Base-by-base conservation (phyloP, 345 rosid species). In the Brassica incana region DNA sequence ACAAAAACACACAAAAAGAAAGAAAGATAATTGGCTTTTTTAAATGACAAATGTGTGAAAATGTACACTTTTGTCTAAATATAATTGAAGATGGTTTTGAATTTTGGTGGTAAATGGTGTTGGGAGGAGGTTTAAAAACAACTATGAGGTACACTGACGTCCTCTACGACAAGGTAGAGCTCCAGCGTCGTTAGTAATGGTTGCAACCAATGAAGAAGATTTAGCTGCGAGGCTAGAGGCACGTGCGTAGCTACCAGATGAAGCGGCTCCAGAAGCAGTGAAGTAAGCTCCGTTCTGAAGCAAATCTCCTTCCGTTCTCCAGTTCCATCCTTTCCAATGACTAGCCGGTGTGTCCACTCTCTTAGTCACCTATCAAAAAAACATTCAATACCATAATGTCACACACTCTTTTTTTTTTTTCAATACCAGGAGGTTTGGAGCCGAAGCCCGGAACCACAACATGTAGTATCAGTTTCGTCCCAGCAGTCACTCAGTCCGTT, bases 211-310 rank as follows among this genome's bases (percentile, higher is more conserved):
- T 16, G 98, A 76, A 5, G 97, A 92, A 29, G 98, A 85, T 85
- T 92, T 94, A 72, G 97, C 98, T 48, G 92, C 91, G 69, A 92
- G 85, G 76, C 97, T 92, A 10, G 98, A 94, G n/a, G 98, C 98
- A 69, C 98, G 88, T 43, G 98, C 96, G 14, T 92, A 92, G 90
- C 90, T 92, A 7, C 90, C 90, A 0, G 98, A 87, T 14, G 98
- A 90, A 0, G 92, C 91, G 8, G 91, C 97, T 23, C 98, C 98
- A 0, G 98, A 94, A 9, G 91, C 88, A 73, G 93, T 94, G 85
- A 94, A 94, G 83, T 82, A 94, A 56, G 98, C 98, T 18, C 98
- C 98, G 59, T 94, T 94, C 11, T 84, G 84, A 81, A 94, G 75
- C 72, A 92, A 77, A 82, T 94, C 98, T 65, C 98, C 98, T 83